Base-by-base conservation (phyloP, 495 filamentous ascomycete genomes). In the Penicillium angulare region DNA sequence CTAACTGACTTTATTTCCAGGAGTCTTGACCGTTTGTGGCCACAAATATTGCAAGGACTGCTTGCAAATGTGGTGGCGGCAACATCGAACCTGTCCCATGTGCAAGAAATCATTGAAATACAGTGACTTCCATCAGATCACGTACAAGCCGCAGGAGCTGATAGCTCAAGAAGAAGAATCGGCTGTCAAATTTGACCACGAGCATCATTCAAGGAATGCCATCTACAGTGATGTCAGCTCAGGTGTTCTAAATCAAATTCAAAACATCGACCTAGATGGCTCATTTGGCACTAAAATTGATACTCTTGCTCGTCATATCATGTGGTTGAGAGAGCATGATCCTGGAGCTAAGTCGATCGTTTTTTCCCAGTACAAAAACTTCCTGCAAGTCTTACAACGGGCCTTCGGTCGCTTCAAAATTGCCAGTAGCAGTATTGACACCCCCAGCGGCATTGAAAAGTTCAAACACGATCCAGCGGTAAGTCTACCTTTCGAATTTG, bases 231-330 rank as follows among this genome's bases (percentile, higher is more conserved):
- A 86, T 45, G 87, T 97, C 57, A 82, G 79, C 56, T 77, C 81
- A 3, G 75, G 77, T 5, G 81, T 85, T 44, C 74, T 96, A 26
- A 79, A 79, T 23, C 81, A 92, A 59, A 98, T 98, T 67, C 86
- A 89, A 61, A 82, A 81, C 31, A 87, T 95, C 55, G 83, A 95
- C 24, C 74, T 97, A 0, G 66, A 81, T 21, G 82, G 80, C 2
- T 87, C 86, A 5, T 96, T 86, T 61, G 88, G 90, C 7, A 92
- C 88, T 0, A 98, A 98, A 63, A 85, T 96, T 16, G 90, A 97
- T 55, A 92, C 79, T 0, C 59, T 97, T 8, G 80, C 85, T 20
- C 78, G 87, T 8, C 93, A 98, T 61, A 68, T 97, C 1, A 61
- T 95, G 13, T 97, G 89, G 88, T 72, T 98, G 3, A 81, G 90